Evolutionary conservation across 352 stramenopile genomes (phyloP), one percentile per base, ranked within the genome.

Genomic region (Phytophthora colocasiae): DNA sequence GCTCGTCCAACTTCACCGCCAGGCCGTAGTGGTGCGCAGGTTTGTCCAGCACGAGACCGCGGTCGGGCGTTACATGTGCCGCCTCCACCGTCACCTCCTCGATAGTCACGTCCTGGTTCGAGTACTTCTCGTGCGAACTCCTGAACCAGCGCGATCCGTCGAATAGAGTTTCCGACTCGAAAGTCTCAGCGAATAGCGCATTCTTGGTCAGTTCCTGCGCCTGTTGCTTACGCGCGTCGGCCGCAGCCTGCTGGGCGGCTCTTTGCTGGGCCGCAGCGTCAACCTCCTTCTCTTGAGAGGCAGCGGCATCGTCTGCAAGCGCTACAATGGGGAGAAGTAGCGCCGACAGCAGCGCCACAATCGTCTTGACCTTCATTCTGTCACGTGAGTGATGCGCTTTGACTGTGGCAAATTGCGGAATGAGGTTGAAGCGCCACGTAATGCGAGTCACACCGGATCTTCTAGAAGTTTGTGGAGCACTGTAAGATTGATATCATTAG

Each of bases 101-200:
- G 1, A 96, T 50, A 7, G 66, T 71, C 48, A 91, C 82, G 45
- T 89, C 80, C 62, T 96, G 88, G 24, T 67, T 79, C 39, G 75
- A 58, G 70, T 96, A 96, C 64, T 95, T 96, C 40, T 93, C 81
- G 58, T 91, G 76, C 11, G 69, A 71, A 73, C 88, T 96, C 74
- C 92, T 92, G 64, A 96, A 79, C 88, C 88, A 96, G 63, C 85
- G 85, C 52, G 71, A 76, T 39, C 74, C 82, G 55, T 91, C 83
- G 19, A 93, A 75, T 27, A 74, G 43, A 47, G 89, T 71, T 15
- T 80, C 67, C 40, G 69, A 57, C 44, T 92, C 86, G 66, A 95
- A 95, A 44, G 81, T 95, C 69, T 95, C 86, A n/a, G 85, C 82
- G 52, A 95, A 85, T 19, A 92, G 66, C 6, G 70, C 84, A 39